Percentiles rank a stretch among this genome's conserved stretches.
phyloP scores from a whole-genome alignment of 2,329 filamentous ascomycete genomes.

The Alternaria sp. region DNA sequence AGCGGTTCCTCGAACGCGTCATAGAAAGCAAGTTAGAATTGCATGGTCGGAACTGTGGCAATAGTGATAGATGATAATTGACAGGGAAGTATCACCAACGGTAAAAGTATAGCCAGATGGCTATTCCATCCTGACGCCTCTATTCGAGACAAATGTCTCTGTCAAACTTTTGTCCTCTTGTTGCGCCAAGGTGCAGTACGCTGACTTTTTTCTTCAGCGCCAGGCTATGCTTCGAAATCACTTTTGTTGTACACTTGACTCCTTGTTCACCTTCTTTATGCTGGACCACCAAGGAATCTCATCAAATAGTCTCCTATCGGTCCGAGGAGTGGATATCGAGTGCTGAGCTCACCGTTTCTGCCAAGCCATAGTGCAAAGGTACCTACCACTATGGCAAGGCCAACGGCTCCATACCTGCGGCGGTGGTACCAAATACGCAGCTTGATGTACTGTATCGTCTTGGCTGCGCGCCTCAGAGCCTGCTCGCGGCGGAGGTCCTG shows the following conservation, averaged over 20 bases:
- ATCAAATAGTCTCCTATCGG: conserved; percentile 29
- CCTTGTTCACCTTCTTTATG: not conserved
- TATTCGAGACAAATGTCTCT: not conserved
- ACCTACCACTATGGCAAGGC: conserved; percentile 61
- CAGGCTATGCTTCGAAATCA: conserved; percentile 15
- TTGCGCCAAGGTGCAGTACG: not conserved
- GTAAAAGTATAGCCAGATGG: not conserved
- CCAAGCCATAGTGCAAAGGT: conserved; percentile 50
- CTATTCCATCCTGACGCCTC: not conserved
- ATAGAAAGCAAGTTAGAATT: not conserved
- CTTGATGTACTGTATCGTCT: conserved; percentile 44
- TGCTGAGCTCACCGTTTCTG: conserved; percentile 21
- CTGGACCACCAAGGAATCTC: conserved; percentile 20
- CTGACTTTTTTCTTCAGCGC: not conserved
- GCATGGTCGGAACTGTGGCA: not conserved
- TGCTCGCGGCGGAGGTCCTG: conserved; percentile 75
- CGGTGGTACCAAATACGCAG: conserved; percentile 71
- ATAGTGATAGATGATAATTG: not conserved
- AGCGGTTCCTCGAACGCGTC: not conserved
- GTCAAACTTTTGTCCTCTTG: not conserved
- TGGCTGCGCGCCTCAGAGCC: conserved; percentile 49
- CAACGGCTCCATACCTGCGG: conserved; percentile 64
- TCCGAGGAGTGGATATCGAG: conserved; percentile 22
- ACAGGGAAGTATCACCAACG: not conserved
- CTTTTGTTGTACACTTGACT: conserved; percentile 8